phyloP scores from a whole-genome alignment of 1,284 basidiomycete genomes.

The Papiliotrema fonsecae region DNA sequence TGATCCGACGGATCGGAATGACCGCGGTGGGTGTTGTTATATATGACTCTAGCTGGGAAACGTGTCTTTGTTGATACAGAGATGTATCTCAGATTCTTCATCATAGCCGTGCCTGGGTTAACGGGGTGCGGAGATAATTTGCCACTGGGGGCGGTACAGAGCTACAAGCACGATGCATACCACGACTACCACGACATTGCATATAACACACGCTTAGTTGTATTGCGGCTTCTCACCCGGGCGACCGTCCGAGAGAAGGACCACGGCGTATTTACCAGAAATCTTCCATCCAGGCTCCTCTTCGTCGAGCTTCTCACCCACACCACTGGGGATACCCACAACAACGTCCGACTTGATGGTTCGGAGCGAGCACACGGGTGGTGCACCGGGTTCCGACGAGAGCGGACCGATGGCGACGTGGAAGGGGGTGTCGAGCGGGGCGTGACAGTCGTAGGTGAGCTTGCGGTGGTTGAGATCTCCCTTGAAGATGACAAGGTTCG shows the following conservation, averaged over 20 bases:
- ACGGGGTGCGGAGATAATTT: no score
- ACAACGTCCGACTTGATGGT: conserved; percentile 81
- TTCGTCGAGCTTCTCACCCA: conserved; percentile 76
- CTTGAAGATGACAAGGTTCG: conserved; percentile 93
- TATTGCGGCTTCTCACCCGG: conserved; percentile 52
- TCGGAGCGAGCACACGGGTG: conserved; percentile 75
- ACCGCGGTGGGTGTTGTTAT: no score
- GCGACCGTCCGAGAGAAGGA: conserved; percentile 76
- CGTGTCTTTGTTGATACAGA: no score
- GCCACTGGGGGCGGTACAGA: no score
- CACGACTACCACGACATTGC: no score
- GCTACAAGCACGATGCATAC: no score
- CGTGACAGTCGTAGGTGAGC: conserved; percentile 88
- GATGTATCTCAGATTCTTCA: neutral
- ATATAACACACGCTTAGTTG: conserved; percentile 2
- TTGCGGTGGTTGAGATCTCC: conserved; percentile 88
- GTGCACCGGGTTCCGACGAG: conserved; percentile 81
- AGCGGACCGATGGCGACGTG: conserved; percentile 89
- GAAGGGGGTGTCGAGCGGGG: conserved; percentile 85
- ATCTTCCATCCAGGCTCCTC: conserved; percentile 96
- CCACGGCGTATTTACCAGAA: conserved; percentile 88
- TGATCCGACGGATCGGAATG: no score
- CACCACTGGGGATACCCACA: conserved; percentile 60
- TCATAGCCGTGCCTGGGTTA: neutral
- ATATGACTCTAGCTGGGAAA: neutral